Base-by-base conservation (phyloP, 2,329 filamentous ascomycete genomes). In the Paracoccidioides brasiliensis region DNA sequence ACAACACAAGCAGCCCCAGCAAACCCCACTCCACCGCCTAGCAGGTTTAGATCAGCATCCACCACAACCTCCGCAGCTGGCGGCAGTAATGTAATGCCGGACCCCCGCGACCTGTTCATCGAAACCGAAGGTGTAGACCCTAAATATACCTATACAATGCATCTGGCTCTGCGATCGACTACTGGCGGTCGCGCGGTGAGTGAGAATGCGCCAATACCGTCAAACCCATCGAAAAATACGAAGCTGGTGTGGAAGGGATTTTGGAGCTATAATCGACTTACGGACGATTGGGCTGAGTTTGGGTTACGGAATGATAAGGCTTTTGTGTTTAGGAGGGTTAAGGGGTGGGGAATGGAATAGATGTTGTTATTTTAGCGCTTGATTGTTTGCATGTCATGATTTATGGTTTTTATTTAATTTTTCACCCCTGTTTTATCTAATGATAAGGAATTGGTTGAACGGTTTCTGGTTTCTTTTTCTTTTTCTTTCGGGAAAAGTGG, bases 251-350 rank as follows among this genome's bases (percentile, higher is more conserved):
- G 93, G 91, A 85, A 86, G 64, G 85, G 86, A 0, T 96, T 90
- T 67, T 95, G 88, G 81, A 91, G 85, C 72, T 91, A 94, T 67
- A 95, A 97, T 67, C 80, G 81, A 62, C 70, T 95, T 64, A 95
- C 89, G 6, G 90, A 95, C 67, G 90, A 96, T 70, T 93, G 88
- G 86, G 88, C 78, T 3, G 85, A 88, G 71, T 97, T 97, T 70
- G 75, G 74, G 1, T 64, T 84, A 62, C 79, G 78, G 65, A 81
- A 85, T 63, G 80, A 84, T 67, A 72, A 76, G 58, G 70, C 79
- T 1, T 84, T 78, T 64, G 81, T 80, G 58, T 85, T 81, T 72
- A 78, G 78, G 61, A 67, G 82, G 43, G 82, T 85, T 4, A 80
- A 74, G 65, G 82, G 80, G 44, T 84, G 78, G 72, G 77, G 76